Conservation (phyloP, 441 rosid species). For the Corymbia citriodora region DNA sequence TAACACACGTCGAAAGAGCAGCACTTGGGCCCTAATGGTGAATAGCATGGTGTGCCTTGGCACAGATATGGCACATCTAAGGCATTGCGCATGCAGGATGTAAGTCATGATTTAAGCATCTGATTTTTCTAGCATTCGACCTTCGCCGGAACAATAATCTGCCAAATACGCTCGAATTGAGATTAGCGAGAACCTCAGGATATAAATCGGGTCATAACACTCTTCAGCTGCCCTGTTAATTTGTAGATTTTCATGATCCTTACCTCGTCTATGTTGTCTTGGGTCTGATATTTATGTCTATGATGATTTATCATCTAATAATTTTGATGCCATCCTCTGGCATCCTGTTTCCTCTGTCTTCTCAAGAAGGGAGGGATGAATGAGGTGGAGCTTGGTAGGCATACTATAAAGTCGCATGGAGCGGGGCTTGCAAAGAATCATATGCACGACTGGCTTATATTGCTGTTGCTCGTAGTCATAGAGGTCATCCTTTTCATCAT, state of each 20-base stretch:
- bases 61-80: neutral
- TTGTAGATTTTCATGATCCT: neutral
- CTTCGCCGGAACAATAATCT: neutral
- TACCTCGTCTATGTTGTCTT: neutral
- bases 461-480: slow-evolving; percentile 49
- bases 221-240: neutral
- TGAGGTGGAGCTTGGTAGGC: slow-evolving; percentile 50
- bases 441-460: slow-evolving; percentile 79
- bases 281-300: neutral
- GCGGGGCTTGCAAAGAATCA: slow-evolving; percentile 46
- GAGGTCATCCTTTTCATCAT: slow-evolving; percentile 35
- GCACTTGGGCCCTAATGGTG: neutral
- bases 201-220: neutral
- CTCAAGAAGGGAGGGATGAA: slow-evolving; percentile 31
- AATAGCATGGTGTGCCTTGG: neutral
- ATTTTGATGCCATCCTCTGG: neutral
- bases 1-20: neutral
- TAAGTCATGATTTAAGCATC: neutral
- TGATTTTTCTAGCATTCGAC: neutral
- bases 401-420: slow-evolving; percentile 73
- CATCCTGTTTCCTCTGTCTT: neutral
- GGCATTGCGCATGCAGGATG: neutral
- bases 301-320: neutral
- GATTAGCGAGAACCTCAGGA: neutral
- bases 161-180: neutral